phyloP scores from a whole-genome alignment of 2,329 filamentous ascomycete species.

The Penicillium sclerotiorum region DNA sequence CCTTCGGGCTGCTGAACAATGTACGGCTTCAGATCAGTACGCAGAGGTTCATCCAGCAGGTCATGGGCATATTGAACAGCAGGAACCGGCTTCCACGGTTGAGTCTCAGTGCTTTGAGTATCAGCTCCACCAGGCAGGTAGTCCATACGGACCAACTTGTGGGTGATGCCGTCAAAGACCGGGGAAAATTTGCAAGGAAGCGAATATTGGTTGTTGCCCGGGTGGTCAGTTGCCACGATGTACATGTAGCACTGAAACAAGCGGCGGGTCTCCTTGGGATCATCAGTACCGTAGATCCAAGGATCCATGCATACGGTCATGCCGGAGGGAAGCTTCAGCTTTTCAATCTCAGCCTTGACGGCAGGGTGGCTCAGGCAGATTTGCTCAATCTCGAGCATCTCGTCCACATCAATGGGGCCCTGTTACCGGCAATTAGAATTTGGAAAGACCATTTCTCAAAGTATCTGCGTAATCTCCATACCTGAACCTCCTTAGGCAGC shows the following conservation, averaged over 20 bases:
- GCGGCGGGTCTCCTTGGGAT: slow-evolving; percentile 41
- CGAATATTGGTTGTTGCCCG: slow-evolving; percentile 42
- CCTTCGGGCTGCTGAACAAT: slow-evolving; percentile 68
- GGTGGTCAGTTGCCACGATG: slow-evolving; percentile 37
- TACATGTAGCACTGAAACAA: slow-evolving; percentile 48
- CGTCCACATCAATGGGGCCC: slow-evolving; percentile 61
- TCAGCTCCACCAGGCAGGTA: slow-evolving; percentile 68
- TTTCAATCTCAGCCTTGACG: slow-evolving; percentile 62
- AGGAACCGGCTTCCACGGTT: slow-evolving; percentile 59
- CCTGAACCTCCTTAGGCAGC: slow-evolving; percentile 51
- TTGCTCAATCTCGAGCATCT: slow-evolving; percentile 61
- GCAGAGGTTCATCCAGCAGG: slow-evolving; percentile 65
- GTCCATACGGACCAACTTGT: slow-evolving; percentile 70
- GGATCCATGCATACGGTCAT: slow-evolving; percentile 61
- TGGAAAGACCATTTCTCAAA: not conserved
- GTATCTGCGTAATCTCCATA: slow-evolving; percentile 31
- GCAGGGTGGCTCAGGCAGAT: slow-evolving; percentile 57
- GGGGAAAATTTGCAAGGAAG: slow-evolving; percentile 41
- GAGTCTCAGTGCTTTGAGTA: slow-evolving; percentile 57
- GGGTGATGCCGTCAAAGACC: slow-evolving; percentile 60
- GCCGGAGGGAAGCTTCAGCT: slow-evolving; percentile 60
- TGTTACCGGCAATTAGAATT: slow-evolving; percentile 35
- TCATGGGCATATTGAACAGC: slow-evolving; percentile 63
- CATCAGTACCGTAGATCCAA: slow-evolving; percentile 68
- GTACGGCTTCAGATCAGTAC: slow-evolving; percentile 66